Percentiles rank a stretch among this genome's conserved stretches.
phyloP scores from a whole-genome alignment of 2,329 filamentous ascomycete genomes.

The Atkinsonella hypoxylon region DNA sequence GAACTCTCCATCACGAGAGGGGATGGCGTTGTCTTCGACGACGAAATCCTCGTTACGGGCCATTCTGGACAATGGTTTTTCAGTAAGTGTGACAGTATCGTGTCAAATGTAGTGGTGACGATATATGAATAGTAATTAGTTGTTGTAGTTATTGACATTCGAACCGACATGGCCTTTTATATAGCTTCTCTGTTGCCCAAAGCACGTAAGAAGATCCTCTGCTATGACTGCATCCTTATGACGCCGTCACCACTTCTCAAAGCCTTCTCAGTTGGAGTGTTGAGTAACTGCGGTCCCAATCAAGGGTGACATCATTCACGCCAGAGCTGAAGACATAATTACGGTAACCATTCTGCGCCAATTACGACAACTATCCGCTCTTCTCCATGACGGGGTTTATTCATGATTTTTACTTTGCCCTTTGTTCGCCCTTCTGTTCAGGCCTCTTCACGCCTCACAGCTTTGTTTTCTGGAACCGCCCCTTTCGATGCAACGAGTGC shows the following conservation, averaged over 20 bases:
- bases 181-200: not conserved
- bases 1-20: not conserved
- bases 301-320: not conserved
- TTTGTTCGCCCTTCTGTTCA: not conserved
- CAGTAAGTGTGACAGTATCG: not conserved
- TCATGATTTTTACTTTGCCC: not conserved
- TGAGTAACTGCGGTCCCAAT: not conserved
- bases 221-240: not conserved
- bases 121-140: not conserved
- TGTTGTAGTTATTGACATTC: not conserved
- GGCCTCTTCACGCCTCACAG: too few species aligned
- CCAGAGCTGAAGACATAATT: not conserved
- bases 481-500: not conserved
- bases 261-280: not conserved
- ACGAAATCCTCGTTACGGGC: constrained; percentile 2
- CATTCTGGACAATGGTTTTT: not conserved
- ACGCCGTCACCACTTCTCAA: not conserved
- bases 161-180: not conserved
- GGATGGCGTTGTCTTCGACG: not conserved
- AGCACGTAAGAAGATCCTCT: not conserved
- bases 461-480: not conserved
- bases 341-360: not conserved
- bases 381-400: too few species aligned
- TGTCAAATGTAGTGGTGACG: not conserved
- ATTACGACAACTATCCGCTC: not conserved